Evolutionary conservation across 164 flowering plant genomes (phyloP).

Genomic region (Nelumbo lutea): DNA sequence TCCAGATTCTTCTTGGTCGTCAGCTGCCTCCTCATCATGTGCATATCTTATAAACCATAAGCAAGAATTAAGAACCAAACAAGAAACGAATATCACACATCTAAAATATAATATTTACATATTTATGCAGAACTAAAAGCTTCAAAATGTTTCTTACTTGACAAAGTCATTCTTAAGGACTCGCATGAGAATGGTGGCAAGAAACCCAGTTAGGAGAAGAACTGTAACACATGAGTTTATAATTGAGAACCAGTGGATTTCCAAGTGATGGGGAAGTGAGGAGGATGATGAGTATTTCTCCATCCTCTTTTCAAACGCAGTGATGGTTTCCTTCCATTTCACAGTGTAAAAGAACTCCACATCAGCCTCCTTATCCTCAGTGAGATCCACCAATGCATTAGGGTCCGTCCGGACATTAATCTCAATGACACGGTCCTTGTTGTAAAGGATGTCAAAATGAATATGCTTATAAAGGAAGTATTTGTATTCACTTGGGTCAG

Average conservation of each 20-base stretch:
- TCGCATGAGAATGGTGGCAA: constrained; percentile 42
- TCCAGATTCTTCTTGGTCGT: constrained; percentile 40
- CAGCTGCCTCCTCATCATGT: constrained; percentile 37
- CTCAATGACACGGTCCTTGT: constrained; percentile 37
- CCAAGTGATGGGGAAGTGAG: constrained; percentile 28
- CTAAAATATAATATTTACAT: not conserved
- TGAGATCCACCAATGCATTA: constrained; percentile 32
- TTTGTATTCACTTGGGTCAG: constrained; percentile 28
- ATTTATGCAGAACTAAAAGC: not conserved
- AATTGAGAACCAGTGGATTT: constrained; percentile 23
- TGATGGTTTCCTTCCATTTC: constrained; percentile 34
- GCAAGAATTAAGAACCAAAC: not conserved
- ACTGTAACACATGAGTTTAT: constrained; percentile 39
- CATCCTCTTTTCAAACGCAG: constrained; percentile 36
- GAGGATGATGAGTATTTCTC: constrained; percentile 33
- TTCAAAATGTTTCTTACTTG: constrained; percentile 19
- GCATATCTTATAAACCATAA: constrained; percentile 23
- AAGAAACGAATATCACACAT: not conserved
- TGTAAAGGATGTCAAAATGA: constrained; percentile 30
- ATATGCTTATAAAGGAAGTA: constrained; percentile 33
- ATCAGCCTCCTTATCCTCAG: constrained; percentile 32
- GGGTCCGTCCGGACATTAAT: constrained; percentile 31
- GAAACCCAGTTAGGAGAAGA: constrained; percentile 37
- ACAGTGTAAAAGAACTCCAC: constrained; percentile 35
- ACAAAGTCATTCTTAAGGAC: constrained; percentile 40